phyloP scores from a whole-genome alignment of 1,284 basidiomycete species.

The Pulveroboletus sp. region DNA sequence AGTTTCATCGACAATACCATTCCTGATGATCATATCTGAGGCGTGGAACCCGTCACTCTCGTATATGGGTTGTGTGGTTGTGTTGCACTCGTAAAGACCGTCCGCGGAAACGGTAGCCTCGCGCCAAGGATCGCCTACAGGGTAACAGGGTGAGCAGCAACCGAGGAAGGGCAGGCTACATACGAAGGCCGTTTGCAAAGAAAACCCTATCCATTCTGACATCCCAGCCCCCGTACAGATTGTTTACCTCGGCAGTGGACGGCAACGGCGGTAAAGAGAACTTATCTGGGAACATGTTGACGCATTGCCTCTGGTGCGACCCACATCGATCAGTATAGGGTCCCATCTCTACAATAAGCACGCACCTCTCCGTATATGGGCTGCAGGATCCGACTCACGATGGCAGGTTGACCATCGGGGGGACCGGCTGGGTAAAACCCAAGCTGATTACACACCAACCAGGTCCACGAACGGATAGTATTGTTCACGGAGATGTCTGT shows the following conservation, averaged over 20 bases:
- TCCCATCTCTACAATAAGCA: neutral
- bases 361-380: slow-evolving; percentile 57
- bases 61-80: slow-evolving; percentile 53
- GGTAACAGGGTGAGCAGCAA: neutral
- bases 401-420: slow-evolving; percentile 49
- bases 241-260: slow-evolving; percentile 47
- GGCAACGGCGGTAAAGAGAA: slow-evolving; percentile 47
- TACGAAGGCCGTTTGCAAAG: slow-evolving; percentile 68
- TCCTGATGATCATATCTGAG: slow-evolving; percentile 53
- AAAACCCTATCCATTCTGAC: slow-evolving; percentile 58
- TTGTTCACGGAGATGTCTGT: slow-evolving; percentile 46
- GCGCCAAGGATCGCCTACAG: slow-evolving; percentile 72
- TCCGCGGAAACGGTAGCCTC: slow-evolving; percentile 67
- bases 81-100: slow-evolving; percentile 49
- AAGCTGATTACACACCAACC: slow-evolving; percentile 64
- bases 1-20: slow-evolving; percentile 50
- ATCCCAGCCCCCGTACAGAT: slow-evolving; percentile 61
- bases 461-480: slow-evolving; percentile 46
- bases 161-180: slow-evolving; percentile 27
- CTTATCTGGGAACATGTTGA: slow-evolving; percentile 56
- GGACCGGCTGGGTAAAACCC: slow-evolving; percentile 66
- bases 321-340: neutral
- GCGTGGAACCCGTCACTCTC: slow-evolving; percentile 66
- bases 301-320: slow-evolving; percentile 61
- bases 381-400: slow-evolving; percentile 63